Percentiles rank a stretch among this genome's conserved stretches.
Evolutionary conservation across 345 rosid genomes (phyloP).

Genomic region (Gossypium thurberi): DNA sequence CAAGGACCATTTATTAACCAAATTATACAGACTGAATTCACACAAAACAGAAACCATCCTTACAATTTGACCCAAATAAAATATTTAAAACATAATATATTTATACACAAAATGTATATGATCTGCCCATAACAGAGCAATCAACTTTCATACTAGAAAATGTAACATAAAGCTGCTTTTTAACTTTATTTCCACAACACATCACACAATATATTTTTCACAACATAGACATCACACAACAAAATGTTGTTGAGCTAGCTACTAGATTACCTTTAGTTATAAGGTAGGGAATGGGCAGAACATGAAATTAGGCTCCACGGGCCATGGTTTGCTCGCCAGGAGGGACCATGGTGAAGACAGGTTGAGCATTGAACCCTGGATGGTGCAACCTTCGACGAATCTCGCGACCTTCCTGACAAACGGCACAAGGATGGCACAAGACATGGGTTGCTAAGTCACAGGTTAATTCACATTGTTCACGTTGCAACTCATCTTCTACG

Average conservation of each 20-base stretch:
- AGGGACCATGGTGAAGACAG: slow-evolving; percentile 64
- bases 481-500: slow-evolving; percentile 62
- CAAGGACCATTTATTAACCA: too few species aligned
- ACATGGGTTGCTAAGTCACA: slow-evolving; percentile 77
- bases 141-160: background rate
- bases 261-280: background rate
- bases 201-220: background rate
- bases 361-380: slow-evolving; percentile 74
- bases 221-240: background rate
- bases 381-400: slow-evolving; percentile 78
- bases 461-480: slow-evolving; percentile 61
- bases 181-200: background rate
- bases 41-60: too few species aligned
- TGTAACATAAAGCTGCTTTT: too few species aligned
- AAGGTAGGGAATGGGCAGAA: background rate
- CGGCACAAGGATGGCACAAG: slow-evolving; percentile 76
- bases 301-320: slow-evolving; percentile 34
- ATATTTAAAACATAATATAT: too few species aligned
- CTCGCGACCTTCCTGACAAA: slow-evolving; percentile 98
- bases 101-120: too few species aligned
- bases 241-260: slow-evolving; percentile 9
- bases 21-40: too few species aligned
- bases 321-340: slow-evolving; percentile 78
- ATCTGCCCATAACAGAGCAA: background rate
- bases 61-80: too few species aligned